phyloP scores from a whole-genome alignment of 1,284 basidiomycete species.

The Leccinum fallax region DNA sequence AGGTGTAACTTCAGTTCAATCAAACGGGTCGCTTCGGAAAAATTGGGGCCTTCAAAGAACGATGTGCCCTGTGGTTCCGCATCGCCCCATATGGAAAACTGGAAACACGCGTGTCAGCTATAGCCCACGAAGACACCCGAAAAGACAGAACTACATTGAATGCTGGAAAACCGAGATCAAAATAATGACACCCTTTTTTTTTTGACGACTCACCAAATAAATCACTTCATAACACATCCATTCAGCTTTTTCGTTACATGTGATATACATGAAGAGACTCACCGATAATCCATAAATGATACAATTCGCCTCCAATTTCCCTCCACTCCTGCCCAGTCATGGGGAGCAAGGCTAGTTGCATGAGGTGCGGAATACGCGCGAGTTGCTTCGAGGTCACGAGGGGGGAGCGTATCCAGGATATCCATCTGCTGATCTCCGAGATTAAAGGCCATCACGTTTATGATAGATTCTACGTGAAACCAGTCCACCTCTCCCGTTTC shows the following conservation, averaged over 20 bases:
- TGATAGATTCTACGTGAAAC: conserved; percentile 59
- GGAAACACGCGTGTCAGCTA: conserved; percentile 14
- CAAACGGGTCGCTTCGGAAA: conserved; percentile 64
- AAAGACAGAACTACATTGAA: conserved; percentile 56
- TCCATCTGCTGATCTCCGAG: conserved; percentile 48
- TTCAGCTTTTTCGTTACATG: conserved; percentile 1
- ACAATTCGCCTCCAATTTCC: conserved; percentile 71
- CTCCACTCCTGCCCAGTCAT: conserved; percentile 72
- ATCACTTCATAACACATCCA: conserved; percentile 41
- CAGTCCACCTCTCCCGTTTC: conserved; percentile 51
- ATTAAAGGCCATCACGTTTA: conserved; percentile 62
- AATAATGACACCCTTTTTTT: conserved; percentile 2
- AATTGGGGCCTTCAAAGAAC: conserved; percentile 58
- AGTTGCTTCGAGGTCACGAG: conserved; percentile 49
- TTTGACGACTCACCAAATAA: conserved; percentile 49
- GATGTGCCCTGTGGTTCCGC: conserved; percentile 40
- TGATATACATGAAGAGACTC: conserved; percentile 18
- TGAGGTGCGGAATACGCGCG: conserved; percentile 56
- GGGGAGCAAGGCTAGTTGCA: conserved; percentile 29
- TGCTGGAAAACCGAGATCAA: conserved; percentile 38
- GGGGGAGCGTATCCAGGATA: conserved; percentile 46
- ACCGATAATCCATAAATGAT: conserved; percentile 78
- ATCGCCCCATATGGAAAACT: conserved; percentile 43
- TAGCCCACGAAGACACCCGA: conserved; percentile 2
- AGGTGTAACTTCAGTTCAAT: conserved; percentile 59